These are phyloP conservation scores for Crithidia thermophila DNA, from an alignment of 208 protist species.

Conservation along the genomic window DNA sequence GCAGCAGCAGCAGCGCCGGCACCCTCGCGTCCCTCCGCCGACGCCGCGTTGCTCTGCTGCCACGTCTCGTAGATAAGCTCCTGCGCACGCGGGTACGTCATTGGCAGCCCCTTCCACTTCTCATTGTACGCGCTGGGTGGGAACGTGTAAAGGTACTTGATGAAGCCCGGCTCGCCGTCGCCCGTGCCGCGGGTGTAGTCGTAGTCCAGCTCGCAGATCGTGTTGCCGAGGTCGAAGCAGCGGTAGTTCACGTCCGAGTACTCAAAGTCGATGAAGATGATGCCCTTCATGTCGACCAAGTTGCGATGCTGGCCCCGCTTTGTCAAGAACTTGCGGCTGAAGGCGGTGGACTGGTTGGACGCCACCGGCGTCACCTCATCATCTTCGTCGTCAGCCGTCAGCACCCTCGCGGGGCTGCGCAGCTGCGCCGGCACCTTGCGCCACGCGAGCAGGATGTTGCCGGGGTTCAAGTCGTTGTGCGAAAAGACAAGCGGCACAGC, in stretches of 20 bases:
- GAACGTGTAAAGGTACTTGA: slow-evolving; percentile 76
- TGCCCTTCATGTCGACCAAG: slow-evolving; percentile 73
- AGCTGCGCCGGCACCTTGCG: slow-evolving; percentile 48
- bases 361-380: slow-evolving; percentile 46
- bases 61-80: slow-evolving; percentile 74
- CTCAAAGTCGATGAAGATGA: slow-evolving; percentile 89
- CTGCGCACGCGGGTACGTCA: slow-evolving; percentile 75
- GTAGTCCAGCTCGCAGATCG: slow-evolving; percentile 86
- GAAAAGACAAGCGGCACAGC: slow-evolving; percentile 75
- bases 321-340: slow-evolving; percentile 70
- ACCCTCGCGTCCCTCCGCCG: slow-evolving; percentile 7
- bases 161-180: slow-evolving; percentile 71
- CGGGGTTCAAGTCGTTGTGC: slow-evolving; percentile 87
- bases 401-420: slow-evolving; percentile 13
- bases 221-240: slow-evolving; percentile 85
- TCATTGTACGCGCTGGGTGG: slow-evolving; percentile 47
- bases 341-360: slow-evolving; percentile 49
- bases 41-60: slow-evolving; percentile 23
- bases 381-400: slow-evolving; percentile 37
- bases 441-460: slow-evolving; percentile 79
- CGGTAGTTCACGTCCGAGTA: slow-evolving; percentile 88
- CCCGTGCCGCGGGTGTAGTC: slow-evolving; percentile 79
- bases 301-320: slow-evolving; percentile 65
- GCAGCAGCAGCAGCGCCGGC: background rate
- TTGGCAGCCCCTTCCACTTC: slow-evolving; percentile 54